These are phyloP conservation scores for Ogataea methanolica DNA, from an alignment of 805 yeast genomes.

Conservation along the genomic window DNA sequence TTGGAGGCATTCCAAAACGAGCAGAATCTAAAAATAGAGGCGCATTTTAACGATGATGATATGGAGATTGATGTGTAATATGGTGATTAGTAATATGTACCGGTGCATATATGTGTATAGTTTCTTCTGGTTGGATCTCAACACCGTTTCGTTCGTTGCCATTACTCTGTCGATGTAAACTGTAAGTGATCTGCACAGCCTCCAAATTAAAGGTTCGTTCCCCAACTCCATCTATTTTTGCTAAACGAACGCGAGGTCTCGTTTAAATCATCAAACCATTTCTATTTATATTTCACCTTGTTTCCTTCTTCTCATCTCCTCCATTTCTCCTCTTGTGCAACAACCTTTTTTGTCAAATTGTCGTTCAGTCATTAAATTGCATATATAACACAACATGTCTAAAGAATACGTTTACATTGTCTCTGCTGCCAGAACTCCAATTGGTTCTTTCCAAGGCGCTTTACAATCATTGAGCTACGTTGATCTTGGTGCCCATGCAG, in stretches of 20 bases:
- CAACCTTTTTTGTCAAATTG: not conserved
- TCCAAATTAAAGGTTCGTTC: too few species aligned
- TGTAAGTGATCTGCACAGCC: too few species aligned
- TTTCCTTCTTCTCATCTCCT: not conserved
- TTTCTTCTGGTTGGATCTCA: too few species aligned
- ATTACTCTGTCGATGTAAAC: too few species aligned
- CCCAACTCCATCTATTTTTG: too few species aligned
- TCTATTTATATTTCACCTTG: not conserved
- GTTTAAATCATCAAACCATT: not conserved
- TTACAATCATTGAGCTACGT: constrained; percentile 70
- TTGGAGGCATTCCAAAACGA: constrained; percentile 53
- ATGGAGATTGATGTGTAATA: constrained; percentile 13
- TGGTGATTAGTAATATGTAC: too few species aligned
- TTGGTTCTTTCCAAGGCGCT: constrained; percentile 89
- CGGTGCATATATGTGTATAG: too few species aligned
- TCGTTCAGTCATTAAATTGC: not conserved
- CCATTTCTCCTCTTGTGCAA: too few species aligned
- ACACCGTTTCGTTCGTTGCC: not conserved
- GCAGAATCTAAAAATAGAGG: constrained; percentile 30
- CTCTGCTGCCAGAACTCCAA: constrained; percentile 88
- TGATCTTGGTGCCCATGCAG: constrained; percentile 91
- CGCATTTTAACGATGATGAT: constrained; percentile 14
- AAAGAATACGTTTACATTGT: constrained; percentile 73
- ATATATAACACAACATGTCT: constrained; percentile 15
- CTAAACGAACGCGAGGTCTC: too few species aligned